Evolutionary conservation across 768 basidiomycete species (phyloP).

Genomic region (Mycena rebaudengoi): DNA sequence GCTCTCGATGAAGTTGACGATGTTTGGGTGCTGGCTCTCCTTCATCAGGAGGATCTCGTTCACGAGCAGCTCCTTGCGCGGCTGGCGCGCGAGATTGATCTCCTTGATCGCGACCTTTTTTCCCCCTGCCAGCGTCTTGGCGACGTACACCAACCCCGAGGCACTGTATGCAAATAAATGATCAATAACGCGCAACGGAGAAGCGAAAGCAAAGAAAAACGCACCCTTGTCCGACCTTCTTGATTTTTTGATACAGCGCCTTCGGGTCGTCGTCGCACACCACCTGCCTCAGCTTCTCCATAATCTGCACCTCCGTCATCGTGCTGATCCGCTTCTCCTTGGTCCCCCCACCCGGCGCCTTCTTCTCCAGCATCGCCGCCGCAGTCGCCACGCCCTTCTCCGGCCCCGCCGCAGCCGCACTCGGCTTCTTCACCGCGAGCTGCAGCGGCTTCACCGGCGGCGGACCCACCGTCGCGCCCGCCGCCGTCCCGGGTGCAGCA

Average conservation of each 20-base stretch:
- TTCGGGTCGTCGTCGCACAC: constrained; percentile 91
- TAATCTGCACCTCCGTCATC: constrained; percentile 97
- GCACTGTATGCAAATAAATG: constrained; percentile 62
- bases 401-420: constrained; percentile 48
- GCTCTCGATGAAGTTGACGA: constrained; percentile 74
- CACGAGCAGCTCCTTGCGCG: constrained; percentile 94
- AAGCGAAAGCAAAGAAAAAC: constrained; percentile 43
- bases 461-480: constrained; percentile 61
- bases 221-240: constrained; percentile 98
- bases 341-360: constrained; percentile 62
- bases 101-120: constrained; percentile 98
- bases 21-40: constrained; percentile 82
- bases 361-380: constrained; percentile 78
- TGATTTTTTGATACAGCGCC: constrained; percentile 92
- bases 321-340: constrained; percentile 94
- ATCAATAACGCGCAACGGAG: no score
- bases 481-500: constrained; percentile 51
- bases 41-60: constrained; percentile 99
- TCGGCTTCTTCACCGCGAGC: constrained; percentile 71
- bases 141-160: constrained; percentile 97
- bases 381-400: constrained; percentile 59
- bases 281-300: constrained; percentile 94
- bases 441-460: constrained; percentile 81
- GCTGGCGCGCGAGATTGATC: constrained; percentile 96
- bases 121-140: constrained; percentile 84